Conservation (phyloP, 2,329 filamentous ascomycete genomes). For the Sporothrix mexicana region DNA sequence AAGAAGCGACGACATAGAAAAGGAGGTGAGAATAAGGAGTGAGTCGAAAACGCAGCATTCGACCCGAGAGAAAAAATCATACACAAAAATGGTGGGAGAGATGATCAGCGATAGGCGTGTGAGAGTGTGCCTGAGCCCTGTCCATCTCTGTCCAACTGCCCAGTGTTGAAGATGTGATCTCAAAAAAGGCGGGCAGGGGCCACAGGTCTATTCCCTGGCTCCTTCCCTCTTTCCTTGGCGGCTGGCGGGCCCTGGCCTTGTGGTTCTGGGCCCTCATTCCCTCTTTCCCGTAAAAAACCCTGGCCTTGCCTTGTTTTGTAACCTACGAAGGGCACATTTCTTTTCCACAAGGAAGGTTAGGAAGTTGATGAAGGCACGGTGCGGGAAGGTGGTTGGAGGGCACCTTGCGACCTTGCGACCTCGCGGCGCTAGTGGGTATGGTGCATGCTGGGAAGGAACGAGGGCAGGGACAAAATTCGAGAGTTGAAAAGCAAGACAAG, state of each 20-base stretch:
- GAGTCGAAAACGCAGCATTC: not conserved
- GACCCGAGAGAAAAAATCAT: not conserved
- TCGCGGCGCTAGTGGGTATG: not conserved
- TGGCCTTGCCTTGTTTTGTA: not conserved
- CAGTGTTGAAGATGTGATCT: conserved; percentile 24
- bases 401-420: not conserved
- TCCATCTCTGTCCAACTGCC: not conserved
- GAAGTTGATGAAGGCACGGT: too few species aligned
- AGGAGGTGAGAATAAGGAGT: not conserved
- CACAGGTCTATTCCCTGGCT: not conserved
- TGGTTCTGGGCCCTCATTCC: too few species aligned
- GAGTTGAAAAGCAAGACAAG: not conserved
- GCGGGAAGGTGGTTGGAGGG: conserved; percentile 4
- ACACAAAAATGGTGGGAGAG: not conserved
- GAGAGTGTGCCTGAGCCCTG: conserved; percentile 15
- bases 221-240: not conserved
- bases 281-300: too few species aligned
- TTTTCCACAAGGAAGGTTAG: not conserved
- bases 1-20: not conserved
- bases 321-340: not conserved
- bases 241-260: too few species aligned
- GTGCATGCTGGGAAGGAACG: not conserved
- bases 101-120: conserved; percentile 10
- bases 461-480: not conserved
- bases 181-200: not conserved